Evolutionary conservation across 208 protist species (phyloP).

Genomic region (Porcisia hertigi): DNA sequence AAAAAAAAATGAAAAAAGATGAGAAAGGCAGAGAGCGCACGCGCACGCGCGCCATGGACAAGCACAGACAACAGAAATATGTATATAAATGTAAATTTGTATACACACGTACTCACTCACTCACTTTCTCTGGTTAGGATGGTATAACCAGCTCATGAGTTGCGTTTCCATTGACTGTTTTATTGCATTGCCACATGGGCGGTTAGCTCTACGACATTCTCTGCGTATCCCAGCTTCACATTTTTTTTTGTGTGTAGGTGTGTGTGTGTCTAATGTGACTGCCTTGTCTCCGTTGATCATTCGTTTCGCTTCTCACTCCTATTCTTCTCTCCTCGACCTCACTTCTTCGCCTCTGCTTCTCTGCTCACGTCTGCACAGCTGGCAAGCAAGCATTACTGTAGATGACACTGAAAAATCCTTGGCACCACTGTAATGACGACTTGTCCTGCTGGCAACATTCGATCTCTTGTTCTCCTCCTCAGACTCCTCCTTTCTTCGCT

Average conservation of each 20-base stretch:
- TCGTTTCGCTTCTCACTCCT: constrained; percentile 16
- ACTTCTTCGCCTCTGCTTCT: constrained; percentile 6
- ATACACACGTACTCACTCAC: neutral
- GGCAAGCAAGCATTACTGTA: neutral
- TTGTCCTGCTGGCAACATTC: constrained; percentile 1
- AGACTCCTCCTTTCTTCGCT: constrained; percentile 4
- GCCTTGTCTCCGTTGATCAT: constrained; percentile 3
- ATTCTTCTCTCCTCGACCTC: constrained; percentile 16
- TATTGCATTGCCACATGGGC: no score
- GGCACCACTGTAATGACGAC: neutral
- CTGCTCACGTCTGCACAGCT: constrained; percentile 8
- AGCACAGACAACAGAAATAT: neutral
- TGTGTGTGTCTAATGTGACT: no score
- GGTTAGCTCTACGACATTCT: neutral
- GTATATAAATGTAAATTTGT: neutral
- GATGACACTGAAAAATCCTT: neutral
- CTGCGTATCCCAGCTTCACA: neutral
- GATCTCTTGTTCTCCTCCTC: constrained; percentile 8
- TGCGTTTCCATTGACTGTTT: no score
- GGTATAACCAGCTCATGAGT: no score
- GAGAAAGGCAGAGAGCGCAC: neutral
- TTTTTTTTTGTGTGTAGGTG: neutral
- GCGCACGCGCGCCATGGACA: neutral
- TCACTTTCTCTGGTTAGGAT: neutral
- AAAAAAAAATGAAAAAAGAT: neutral